These are phyloP conservation scores for Aegilops bicornis DNA, from an alignment of 176 grass and related monocot species.

Conservation along the genomic window DNA sequence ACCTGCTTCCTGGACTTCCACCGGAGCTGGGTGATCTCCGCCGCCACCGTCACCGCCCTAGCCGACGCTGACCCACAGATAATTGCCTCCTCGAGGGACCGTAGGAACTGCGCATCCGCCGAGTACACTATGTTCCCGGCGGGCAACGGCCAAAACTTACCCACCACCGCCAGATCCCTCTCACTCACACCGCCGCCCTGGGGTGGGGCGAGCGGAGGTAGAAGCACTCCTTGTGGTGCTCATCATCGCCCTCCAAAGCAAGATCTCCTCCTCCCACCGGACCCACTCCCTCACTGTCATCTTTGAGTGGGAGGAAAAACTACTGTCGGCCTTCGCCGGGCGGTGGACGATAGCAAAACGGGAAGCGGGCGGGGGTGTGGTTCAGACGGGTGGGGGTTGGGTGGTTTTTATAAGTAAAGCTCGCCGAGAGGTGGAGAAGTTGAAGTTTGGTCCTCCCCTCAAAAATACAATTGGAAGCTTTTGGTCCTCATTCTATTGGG, in stretches of 20 bases:
- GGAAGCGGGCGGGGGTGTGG: no score
- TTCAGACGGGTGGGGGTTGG: not conserved
- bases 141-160: slow-evolving; percentile 21
- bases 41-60: slow-evolving; percentile 12
- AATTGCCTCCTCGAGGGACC: slow-evolving; percentile 6
- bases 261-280: slow-evolving; percentile 39
- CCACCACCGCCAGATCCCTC: slow-evolving; percentile 63
- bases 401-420: not conserved
- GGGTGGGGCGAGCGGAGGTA: slow-evolving; percentile 28
- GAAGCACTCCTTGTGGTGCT: slow-evolving; percentile 49
- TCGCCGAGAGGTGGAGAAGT: not conserved
- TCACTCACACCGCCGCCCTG: not conserved
- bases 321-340: not conserved
- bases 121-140: slow-evolving; percentile 59
- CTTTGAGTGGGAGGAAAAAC: not conserved
- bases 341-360: not conserved
- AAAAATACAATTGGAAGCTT: no score
- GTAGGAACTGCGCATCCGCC: slow-evolving; percentile 32
- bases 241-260: slow-evolving; percentile 32
- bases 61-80: slow-evolving; percentile 27
- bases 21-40: slow-evolving; percentile 29
- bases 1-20: slow-evolving; percentile 57
- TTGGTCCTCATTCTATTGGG: not conserved
- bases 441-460: not conserved
- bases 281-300: not conserved